Evolutionary conservation across 805 yeast species (phyloP), one percentile per base, ranked within the genome.

Genomic region (Cyberlindnera galapagoensis): DNA sequence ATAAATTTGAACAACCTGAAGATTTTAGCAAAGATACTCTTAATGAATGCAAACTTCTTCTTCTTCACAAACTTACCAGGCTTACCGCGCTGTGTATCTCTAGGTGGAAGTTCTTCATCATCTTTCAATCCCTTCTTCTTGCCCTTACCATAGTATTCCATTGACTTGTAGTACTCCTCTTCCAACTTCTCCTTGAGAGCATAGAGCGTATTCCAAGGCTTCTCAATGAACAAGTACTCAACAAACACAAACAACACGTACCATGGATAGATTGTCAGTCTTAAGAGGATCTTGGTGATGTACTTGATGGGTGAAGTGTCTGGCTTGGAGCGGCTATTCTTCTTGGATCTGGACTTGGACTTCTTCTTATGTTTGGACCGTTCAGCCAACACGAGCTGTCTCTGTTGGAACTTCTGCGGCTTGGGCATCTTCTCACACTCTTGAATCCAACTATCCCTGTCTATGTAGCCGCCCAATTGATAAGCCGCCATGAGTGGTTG

Each of bases 81-180:
- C 4, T n/a, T 16, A 27, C 25, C 13, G 18, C 25, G 14, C 9
- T 15, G 12, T 15, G 12, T 17, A 15, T 7, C 22, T 22, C 11
- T 13, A 24, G 4, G 18, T 9, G 7, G n/a, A n/a, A n/a, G n/a
- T n/a, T n/a, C n/a, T n/a, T 25, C 13, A 25, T 25, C 9, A 17
- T 17, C 20, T 14, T 7, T 18, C 15, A 18, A 19, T 7, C 5
- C 29, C 21, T 3, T 21, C n/a, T 24, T 23, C 11, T 26, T 34
- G 7, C 24, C 36, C 26, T 28, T 38, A 18, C 28, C 28, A 22
- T 38, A 38, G 15, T 28, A 26, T 14, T 9, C 22, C 24, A 34
- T 34, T 4, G 36, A 28, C 12, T 13, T 20, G 10, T 26, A 14
- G 21, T 28, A 31, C 4, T n/a, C 5, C 3, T 12, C 3, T 3